Conservation (phyloP, 2,329 filamentous ascomycete genomes). For the Aspergillus sp. region DNA sequence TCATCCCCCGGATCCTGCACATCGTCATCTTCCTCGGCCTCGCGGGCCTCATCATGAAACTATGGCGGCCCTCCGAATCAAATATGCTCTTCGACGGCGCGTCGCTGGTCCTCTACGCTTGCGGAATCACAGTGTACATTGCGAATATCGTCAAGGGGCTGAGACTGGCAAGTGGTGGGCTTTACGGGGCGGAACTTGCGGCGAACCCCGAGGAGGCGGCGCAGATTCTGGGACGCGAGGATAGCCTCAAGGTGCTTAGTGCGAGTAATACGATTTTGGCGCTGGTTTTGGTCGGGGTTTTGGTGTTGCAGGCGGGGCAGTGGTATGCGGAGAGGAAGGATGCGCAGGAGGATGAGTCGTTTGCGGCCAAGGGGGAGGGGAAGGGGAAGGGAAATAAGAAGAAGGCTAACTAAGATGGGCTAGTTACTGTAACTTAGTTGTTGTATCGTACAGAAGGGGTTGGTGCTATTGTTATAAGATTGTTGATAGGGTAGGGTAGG, state of each 20-base stretch:
- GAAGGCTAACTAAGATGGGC: conserved; percentile 11
- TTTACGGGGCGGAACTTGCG: conserved; percentile 57
- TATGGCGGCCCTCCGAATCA: conserved; percentile 88
- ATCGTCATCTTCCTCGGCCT: conserved; percentile 89
- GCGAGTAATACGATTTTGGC: conserved; percentile 97
- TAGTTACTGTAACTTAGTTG: too few species aligned
- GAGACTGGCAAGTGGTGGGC: conserved; percentile 72
- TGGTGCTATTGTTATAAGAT: background rate
- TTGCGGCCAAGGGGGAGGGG: conserved; percentile 31
- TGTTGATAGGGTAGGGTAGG: background rate
- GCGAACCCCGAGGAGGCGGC: conserved; percentile 54
- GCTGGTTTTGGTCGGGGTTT: conserved; percentile 83
- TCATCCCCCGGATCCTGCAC: conserved; percentile 91
- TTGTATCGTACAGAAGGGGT: background rate
- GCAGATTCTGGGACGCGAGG: conserved; percentile 75
- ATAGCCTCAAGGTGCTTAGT: conserved; percentile 84
- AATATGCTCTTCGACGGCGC: conserved; percentile 93
- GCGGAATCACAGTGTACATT: conserved; percentile 88
- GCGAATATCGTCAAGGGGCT: conserved; percentile 96
- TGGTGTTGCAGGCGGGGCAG: conserved; percentile 92
- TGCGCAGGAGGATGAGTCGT: conserved; percentile 70
- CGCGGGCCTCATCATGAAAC: conserved; percentile 85
- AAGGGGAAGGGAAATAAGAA: conserved; percentile 23
- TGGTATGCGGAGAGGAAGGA: conserved; percentile 99
- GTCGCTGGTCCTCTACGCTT: conserved; percentile 71